Base-by-base conservation (phyloP, 73 alveolate species). In the Paramecium biaurelia region DNA sequence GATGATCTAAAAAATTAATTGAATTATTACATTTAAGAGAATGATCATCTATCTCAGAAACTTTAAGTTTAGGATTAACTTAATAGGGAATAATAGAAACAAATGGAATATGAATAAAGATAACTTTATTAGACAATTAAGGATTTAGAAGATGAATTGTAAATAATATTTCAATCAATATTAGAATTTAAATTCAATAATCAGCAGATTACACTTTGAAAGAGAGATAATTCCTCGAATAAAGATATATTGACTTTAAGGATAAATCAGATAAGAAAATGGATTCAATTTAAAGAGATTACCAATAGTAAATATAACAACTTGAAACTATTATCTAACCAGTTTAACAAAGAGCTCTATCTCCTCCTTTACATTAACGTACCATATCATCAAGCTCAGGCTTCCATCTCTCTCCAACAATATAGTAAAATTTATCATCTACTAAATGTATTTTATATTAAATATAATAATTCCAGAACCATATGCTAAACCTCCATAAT, bases 201-300 rank as follows among this genome's bases (percentile, higher is more conserved):
- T 79, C 56, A 0, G 90, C 90, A 20, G 90, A 79, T 79, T 79
- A 79, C 26, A 79, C 90, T 4, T 11, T 79, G 76, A 79, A 79
- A 10, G 90, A 79, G 24, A 79, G 90, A 79, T 38, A 79, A 42
- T 43, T 1, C 15, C 28, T 43, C 23, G 90, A 79, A 47, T 43
- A 79, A 43, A 38, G 74, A 12, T 43, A 43, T 20, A 43, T 43
- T 41, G 90, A 79, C 4, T n/a, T 79, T 1, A 79, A 45, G 15
- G 76, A 79, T 10, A 43, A 79, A 79, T 79, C 90, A 43, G 90
- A 79, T 21, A 41, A 47, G 24, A 79, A 79, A 23, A 47, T 79
- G 70, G 90, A 79, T 43, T 12, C 7, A 45, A 41, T 79, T 9
- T 45, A 79, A 79, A 43, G 34, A 11, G 90, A 79, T 42, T 79